phyloP scores from a whole-genome alignment of 1,139 yeast species.

The Suhomyces guaymorum region DNA sequence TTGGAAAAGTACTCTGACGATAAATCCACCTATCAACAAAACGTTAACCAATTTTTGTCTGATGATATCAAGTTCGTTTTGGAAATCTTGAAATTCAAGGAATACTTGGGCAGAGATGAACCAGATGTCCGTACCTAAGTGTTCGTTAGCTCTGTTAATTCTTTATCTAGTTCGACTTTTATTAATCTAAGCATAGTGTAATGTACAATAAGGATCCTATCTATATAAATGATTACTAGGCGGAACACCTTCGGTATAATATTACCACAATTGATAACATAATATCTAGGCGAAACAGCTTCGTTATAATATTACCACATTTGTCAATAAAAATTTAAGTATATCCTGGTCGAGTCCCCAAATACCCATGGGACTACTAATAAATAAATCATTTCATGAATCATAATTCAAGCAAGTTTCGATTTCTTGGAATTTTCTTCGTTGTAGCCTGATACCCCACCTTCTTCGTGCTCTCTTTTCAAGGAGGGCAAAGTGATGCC shows the following conservation, averaged over 20 bases:
- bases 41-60: conserved; percentile 71
- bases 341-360: neutral
- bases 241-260: conserved; percentile 6
- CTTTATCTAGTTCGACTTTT: conserved; percentile 1
- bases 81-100: conserved; percentile 67
- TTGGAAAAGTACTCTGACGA: conserved; percentile 81
- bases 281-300: conserved; percentile 5
- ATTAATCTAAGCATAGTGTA: conserved; percentile 6
- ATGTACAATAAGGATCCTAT: conserved; percentile 10
- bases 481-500: conserved; percentile 23
- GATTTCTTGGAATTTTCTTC: conserved; percentile 15
- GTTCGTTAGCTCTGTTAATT: conserved; percentile 1
- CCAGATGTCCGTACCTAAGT: conserved; percentile 84
- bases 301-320: conserved; percentile 4
- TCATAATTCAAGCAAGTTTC: conserved; percentile 11
- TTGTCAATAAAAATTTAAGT: neutral
- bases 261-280: conserved; percentile 1
- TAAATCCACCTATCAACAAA: conserved; percentile 43
- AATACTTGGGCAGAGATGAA: conserved; percentile 75
- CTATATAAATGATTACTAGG: conserved; percentile 4
- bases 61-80: conserved; percentile 65
- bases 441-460: conserved; percentile 1
- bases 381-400: conserved; percentile 6
- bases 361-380: conserved; percentile 1
- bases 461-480: conserved; percentile 27